Percentiles rank a stretch among this genome's conserved stretches.
These are phyloP conservation scores for Mucor racemosus DNA, from an alignment of 371 early-diverging fungal species.

Conservation along the genomic window DNA sequence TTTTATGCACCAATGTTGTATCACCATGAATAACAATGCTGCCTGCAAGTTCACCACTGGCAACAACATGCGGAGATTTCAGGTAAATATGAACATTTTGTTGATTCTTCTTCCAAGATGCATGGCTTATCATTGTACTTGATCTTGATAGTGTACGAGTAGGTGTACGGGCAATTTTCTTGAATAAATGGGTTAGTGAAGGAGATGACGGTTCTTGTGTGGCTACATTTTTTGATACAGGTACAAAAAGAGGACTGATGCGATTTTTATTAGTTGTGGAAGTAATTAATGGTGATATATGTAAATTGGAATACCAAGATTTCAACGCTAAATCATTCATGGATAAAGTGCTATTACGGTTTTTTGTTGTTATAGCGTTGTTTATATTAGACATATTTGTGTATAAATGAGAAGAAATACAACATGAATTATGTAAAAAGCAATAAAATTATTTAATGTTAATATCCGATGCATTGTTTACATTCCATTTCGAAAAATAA, in stretches of 20 bases:
- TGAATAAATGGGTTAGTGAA: not conserved
- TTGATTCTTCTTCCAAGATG: conserved; percentile 3
- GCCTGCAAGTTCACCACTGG: conserved; percentile 36
- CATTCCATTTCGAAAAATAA: not conserved
- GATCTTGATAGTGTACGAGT: not conserved
- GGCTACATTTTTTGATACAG: not conserved
- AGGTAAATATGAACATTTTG: conserved; percentile 27
- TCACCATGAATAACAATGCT: conserved; percentile 24
- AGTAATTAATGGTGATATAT: not conserved
- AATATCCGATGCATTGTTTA: conserved; percentile 8
- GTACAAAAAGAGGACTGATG: not conserved
- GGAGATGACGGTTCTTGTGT: not conserved
- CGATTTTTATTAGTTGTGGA: not conserved
- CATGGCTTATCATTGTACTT: not conserved
- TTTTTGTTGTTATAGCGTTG: not conserved
- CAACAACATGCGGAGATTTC: conserved; percentile 42
- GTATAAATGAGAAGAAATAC: not conserved
- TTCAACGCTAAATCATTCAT: not conserved
- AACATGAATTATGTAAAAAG: not conserved
- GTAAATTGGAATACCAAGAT: not conserved
- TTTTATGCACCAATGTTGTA: not conserved
- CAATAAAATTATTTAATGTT: not conserved
- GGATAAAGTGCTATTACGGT: not conserved
- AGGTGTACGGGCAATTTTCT: not conserved
- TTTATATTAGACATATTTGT: conserved; percentile 2